Evolutionary conservation across 2,329 filamentous ascomycete genomes (phyloP), one percentile per base, ranked within the genome.

Genomic region (Verticillium nubilum): DNA sequence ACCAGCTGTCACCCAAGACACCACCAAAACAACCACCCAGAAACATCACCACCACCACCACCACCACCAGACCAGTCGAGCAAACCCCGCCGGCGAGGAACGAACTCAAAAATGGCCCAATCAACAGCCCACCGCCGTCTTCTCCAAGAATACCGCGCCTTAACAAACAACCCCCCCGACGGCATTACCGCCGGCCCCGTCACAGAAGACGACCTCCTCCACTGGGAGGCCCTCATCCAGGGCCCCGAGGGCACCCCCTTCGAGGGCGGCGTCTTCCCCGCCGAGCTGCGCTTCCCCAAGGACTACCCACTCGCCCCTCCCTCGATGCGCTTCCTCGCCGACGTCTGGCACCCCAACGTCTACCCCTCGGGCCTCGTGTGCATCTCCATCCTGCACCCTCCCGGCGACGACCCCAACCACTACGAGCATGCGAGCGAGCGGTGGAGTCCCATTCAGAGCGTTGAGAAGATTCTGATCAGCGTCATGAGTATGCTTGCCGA

Each of bases 401-500:
- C 94, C 2, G 94, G 95, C 69, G 94, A 98, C 77, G 94, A 98
- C 75, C 95, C 95, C 58, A 97, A 97, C 78, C 93, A 97, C 80
- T 98, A 98, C 82, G 94, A 98, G 76, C 91, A 94, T 68, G 94
- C 95, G 7, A 92, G 90, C 1, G 95, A 98, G 79, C 88, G 94
- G 64, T 98, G 94, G 94, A 94, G 90, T 28, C 94, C 94, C 13
- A 97, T 98, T 63, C 95, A 98, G 78, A 95, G 90, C 61, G 94
- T 97, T 66, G 95, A 98, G 78, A 98, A 97, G 81, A 98, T 98
- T 67, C 81, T 98, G 66, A 92, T 98, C 60, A 92, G 88, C 54
- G 94, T 98, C 62, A 98, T 98, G 89, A 97, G 92, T 76, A 98
- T 98, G 93, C 85, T 98, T 53, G 93, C 93, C 1, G 93, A 97